These are phyloP conservation scores for Epichloe brachyelytri DNA, from an alignment of 2,329 filamentous ascomycete species.

Conservation along the genomic window DNA sequence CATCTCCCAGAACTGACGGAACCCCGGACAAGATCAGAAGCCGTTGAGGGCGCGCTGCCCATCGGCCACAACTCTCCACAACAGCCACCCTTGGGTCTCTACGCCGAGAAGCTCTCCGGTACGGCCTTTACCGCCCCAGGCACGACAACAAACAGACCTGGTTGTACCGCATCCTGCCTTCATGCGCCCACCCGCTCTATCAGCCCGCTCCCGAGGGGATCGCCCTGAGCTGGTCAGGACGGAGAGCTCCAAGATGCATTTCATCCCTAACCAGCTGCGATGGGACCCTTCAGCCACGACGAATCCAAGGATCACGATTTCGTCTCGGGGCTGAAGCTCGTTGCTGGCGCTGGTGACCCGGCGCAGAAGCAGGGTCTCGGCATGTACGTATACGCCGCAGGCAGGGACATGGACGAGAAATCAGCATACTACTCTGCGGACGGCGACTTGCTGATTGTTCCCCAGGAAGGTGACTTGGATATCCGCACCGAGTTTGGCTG, in stretches of 20 bases:
- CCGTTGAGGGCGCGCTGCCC: conserved; percentile 60
- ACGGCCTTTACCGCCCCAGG: conserved; percentile 57
- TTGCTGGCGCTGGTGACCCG: conserved; percentile 70
- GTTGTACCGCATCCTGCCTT: conserved; percentile 58
- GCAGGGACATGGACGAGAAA: conserved; percentile 60
- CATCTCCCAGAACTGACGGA: not conserved
- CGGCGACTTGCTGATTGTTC: conserved; percentile 64
- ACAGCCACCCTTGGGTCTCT: conserved; percentile 64
- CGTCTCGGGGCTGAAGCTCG: conserved; percentile 47
- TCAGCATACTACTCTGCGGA: conserved; percentile 77
- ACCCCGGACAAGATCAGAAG: conserved; percentile 54
- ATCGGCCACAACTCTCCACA: conserved; percentile 71
- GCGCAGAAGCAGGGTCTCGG: conserved; percentile 67
- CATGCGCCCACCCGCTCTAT: conserved; percentile 47
- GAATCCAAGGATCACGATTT: conserved; percentile 37
- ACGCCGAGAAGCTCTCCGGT: conserved; percentile 67
- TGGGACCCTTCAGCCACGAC: conserved; percentile 74
- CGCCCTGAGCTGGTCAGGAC: conserved; percentile 6
- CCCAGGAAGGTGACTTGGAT: conserved; percentile 61
- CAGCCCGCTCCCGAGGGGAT: conserved; percentile 26
- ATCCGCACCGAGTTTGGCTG: conserved; percentile 67
- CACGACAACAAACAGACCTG: conserved; percentile 58
- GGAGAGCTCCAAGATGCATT: conserved; percentile 18
- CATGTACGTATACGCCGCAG: conserved; percentile 69
- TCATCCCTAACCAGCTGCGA: conserved; percentile 61